Conservation (phyloP, 257 asterid genomes). For the Gynochthodes officinalis region DNA sequence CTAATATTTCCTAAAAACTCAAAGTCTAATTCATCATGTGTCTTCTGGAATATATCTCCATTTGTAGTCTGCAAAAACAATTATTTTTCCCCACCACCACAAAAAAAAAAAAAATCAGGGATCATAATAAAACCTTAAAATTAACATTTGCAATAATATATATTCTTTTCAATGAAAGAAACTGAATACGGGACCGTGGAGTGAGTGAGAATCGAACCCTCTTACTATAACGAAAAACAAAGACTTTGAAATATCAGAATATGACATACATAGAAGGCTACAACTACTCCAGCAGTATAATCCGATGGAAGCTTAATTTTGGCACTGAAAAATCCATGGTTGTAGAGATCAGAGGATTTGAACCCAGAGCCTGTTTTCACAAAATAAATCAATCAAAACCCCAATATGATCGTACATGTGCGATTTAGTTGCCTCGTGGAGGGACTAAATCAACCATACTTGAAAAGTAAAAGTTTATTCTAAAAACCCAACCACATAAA, state of each 20-base stretch:
- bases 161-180: no score
- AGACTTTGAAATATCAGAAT: no score
- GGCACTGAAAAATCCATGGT: slow-evolving; percentile 86
- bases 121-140: no score
- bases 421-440: background rate
- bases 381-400: background rate
- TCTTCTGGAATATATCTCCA: slow-evolving; percentile 55
- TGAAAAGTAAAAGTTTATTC: background rate
- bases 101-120: background rate
- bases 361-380: slow-evolving; percentile 75
- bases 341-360: slow-evolving; percentile 77
- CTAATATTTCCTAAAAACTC: slow-evolving; percentile 82
- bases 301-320: slow-evolving; percentile 81
- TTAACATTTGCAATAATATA: no score
- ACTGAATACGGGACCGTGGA: no score
- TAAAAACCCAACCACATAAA: background rate
- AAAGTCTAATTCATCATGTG: slow-evolving; percentile 86
- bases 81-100: background rate
- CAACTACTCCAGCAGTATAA: slow-evolving; percentile 90
- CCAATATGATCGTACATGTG: background rate
- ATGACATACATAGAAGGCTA: slow-evolving; percentile 85
- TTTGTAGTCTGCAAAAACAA: slow-evolving; percentile 60
- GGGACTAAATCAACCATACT: no score
- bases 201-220: no score
- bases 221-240: no score